Evolutionary conservation across 225 moss, liverwort and hornwort genomes (phyloP).

Genomic region (Lunularia cruciata): DNA sequence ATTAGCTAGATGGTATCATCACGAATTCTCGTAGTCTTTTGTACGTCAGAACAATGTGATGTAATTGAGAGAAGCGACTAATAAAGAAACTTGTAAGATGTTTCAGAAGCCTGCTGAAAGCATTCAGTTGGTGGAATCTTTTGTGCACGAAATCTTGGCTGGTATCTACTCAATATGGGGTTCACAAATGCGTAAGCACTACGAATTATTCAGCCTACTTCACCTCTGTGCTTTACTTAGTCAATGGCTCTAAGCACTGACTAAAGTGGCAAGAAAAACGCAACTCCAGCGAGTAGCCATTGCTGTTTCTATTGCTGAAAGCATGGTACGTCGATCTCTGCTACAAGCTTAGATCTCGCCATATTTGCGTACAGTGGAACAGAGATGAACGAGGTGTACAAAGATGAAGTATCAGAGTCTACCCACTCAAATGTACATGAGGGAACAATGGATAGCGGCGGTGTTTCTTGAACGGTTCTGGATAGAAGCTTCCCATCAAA

Average conservation of each 20-base stretch:
- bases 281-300: slow-evolving; percentile 35
- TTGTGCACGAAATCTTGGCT: too few relatives aligned
- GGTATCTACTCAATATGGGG: too few relatives aligned
- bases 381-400: slow-evolving; percentile 26
- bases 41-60: too few relatives aligned
- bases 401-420: not conserved
- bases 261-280: slow-evolving; percentile 15
- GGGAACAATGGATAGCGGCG: slow-evolving; percentile 19
- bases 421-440: slow-evolving; percentile 34
- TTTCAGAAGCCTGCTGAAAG: too few relatives aligned
- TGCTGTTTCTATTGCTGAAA: slow-evolving; percentile 20
- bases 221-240: too few relatives aligned
- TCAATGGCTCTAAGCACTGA: not conserved
- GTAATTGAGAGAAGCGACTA: too few relatives aligned
- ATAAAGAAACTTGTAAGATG: too few relatives aligned
- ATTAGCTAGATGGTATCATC: too few relatives aligned
- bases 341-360: slow-evolving; percentile 21
- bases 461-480: slow-evolving; percentile 7
- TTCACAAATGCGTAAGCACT: too few relatives aligned
- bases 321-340: slow-evolving; percentile 36
- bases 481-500: slow-evolving; percentile 30
- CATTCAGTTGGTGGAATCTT: too few relatives aligned
- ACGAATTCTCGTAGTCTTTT: too few relatives aligned
- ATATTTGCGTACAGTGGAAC: slow-evolving; percentile 34
- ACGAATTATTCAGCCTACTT: too few relatives aligned